Conservation (phyloP, 345 rosid genomes). For the Eucalyptus melliodora region DNA sequence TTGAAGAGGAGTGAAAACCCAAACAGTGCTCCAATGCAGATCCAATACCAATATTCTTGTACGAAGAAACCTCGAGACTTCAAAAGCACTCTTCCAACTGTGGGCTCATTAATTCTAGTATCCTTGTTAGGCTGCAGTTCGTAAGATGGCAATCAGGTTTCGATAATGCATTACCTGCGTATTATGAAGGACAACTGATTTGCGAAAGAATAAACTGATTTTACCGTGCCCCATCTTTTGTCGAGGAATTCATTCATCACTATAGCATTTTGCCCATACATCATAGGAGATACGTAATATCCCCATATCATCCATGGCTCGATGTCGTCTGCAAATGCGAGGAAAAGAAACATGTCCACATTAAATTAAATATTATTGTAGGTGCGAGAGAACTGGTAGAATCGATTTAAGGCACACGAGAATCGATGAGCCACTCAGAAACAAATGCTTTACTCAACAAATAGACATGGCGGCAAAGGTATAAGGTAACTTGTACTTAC, state of each 20-base stretch:
- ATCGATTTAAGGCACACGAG: neutral
- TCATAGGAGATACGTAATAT: slow-evolving; percentile 68
- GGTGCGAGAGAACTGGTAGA: neutral
- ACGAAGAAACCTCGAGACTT: slow-evolving; percentile 54
- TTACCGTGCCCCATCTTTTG: slow-evolving; percentile 60
- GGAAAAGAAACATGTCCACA: neutral
- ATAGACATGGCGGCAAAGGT: neutral
- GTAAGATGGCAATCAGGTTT: neutral
- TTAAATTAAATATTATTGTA: neutral
- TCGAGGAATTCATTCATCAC: slow-evolving; percentile 76
- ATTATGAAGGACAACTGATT: neutral
- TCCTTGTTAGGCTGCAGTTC: slow-evolving; percentile 32
- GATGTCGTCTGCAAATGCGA: slow-evolving; percentile 39
- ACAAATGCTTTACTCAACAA: neutral
- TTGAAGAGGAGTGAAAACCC: slow-evolving; percentile 67
- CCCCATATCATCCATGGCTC: slow-evolving; percentile 69
- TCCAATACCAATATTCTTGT: slow-evolving; percentile 62
- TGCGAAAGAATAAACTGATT: neutral
- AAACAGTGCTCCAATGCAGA: slow-evolving; percentile 53
- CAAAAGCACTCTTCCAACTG: slow-evolving; percentile 42
- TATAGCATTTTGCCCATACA: slow-evolving; percentile 83
- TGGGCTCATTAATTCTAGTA: slow-evolving; percentile 10
- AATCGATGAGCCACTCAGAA: neutral
- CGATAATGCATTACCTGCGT: neutral
- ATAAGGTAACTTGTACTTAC: slow-evolving; percentile 10